Evolutionary conservation across 192 early-diverging fungal genomes (phyloP).

Genomic region (Diversispora eburnea): DNA sequence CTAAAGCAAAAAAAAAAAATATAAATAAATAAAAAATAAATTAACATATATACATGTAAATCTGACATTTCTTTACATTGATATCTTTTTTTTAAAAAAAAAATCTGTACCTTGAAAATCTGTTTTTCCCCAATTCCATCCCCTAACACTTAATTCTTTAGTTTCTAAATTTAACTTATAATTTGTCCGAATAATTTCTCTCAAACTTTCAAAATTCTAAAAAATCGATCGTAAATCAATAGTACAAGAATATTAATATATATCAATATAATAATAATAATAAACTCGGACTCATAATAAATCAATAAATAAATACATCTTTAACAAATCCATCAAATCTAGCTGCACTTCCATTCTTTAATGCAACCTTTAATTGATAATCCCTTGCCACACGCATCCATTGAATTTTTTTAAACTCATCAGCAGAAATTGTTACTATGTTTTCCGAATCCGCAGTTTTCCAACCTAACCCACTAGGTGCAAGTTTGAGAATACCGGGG

Average conservation of each 20-base stretch:
- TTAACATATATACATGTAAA: not conserved
- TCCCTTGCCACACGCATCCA: constrained; percentile 85
- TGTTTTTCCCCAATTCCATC: constrained; percentile 96
- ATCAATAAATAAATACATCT: constrained; percentile 49
- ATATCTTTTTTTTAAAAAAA: not conserved
- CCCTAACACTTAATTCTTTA: constrained; percentile 83
- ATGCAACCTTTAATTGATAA: constrained; percentile 74
- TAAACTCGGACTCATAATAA: not conserved
- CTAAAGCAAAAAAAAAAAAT: constrained; percentile 18
- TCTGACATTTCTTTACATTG: not conserved
- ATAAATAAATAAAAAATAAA: constrained; percentile 1
- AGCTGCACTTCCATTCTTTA: constrained; percentile 66
- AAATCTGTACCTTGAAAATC: constrained; percentile 65
- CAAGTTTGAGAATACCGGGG: constrained; percentile 47
- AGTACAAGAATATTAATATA: too few species aligned
- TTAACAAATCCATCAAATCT: constrained; percentile 89
- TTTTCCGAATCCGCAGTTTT: constrained; percentile 54
- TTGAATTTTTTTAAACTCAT: constrained; percentile 68
- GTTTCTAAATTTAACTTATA: constrained; percentile 75
- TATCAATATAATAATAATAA: too few species aligned
- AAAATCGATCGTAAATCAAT: not conserved
- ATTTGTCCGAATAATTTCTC: constrained; percentile 60
- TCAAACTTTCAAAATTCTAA: constrained; percentile 82
- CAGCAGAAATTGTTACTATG: constrained; percentile 55
- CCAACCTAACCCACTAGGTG: constrained; percentile 70